Evolutionary conservation across 805 yeast species (phyloP), one percentile per base, ranked within the genome.

Genomic region (Starmera quercuum): DNA sequence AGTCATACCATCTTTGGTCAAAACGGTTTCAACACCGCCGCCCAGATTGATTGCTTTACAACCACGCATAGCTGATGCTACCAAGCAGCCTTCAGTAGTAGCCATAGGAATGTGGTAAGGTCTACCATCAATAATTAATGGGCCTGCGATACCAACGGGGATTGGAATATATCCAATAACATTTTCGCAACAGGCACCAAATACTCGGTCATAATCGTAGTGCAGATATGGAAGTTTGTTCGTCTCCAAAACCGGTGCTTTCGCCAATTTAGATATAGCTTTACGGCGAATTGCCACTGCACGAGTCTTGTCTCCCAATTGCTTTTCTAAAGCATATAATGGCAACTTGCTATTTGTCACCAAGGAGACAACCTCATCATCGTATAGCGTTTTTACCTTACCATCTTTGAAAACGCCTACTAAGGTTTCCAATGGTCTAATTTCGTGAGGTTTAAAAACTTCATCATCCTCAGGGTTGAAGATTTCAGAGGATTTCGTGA

Each of bases 171-270:
- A 92, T 20, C 99, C 99, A 58, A 92, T 83, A 38, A 92, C 99
- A 53, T 92, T 92, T 59, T 92, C 99, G 67, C 99, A 92, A 65
- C 99, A 92, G 8, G 98, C 97, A 41, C 98, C 98, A 53, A 88
- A 81, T 6, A 92, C 98, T 45, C 97, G 79, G 55, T 87, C 94
- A 56, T 87, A 92, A 56, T 92, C 96, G 54, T 90, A 92, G 51
- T 75, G 63, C 42, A 68, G 64, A 59, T 76, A 87, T 13, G 99
- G 99, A 42, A 92, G 67, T 42, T 75, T 73, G 22, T 73, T 65
- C 3, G 81, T 62, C 44, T 78, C 80, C 35, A 92, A 67, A 13
- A 84, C 78, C 35, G 95, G 87, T 14, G 94, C 86, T 47, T 78
- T 72, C 6, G 95, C 85, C 34, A 85, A 59, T 32, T 75, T 71